phyloP scores from a whole-genome alignment of 371 early-diverging fungal species.

The Blakeslea trispora region DNA sequence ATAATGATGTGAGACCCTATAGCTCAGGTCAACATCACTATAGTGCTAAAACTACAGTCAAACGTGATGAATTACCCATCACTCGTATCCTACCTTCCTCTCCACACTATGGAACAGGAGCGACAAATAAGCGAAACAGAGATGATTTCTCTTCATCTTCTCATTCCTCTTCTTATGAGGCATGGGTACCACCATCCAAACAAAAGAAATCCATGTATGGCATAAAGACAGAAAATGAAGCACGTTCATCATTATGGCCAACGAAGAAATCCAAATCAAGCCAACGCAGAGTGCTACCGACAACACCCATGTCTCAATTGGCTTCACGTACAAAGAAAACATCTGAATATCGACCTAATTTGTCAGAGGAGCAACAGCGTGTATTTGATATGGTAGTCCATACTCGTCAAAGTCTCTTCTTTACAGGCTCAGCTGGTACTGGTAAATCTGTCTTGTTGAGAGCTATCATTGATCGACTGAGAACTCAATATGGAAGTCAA shows the following conservation, averaged over 20 bases:
- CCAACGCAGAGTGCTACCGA: background rate
- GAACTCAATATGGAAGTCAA: constrained; percentile 29
- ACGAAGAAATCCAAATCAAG: background rate
- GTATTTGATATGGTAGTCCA: constrained; percentile 23
- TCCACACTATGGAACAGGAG: background rate
- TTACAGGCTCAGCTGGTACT: constrained; percentile 71
- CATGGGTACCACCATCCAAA: background rate
- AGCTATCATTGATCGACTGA: constrained; percentile 62
- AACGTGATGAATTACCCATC: background rate
- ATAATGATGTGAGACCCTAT: constrained; percentile 23
- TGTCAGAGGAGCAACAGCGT: constrained; percentile 23
- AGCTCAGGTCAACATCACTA: constrained; percentile 10
- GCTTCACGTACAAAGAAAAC: background rate
- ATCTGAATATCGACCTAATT: constrained; percentile 14
- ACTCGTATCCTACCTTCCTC: background rate
- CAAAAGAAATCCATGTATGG: background rate
- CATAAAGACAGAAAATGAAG: background rate
- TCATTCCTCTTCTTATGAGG: background rate
- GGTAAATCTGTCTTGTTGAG: constrained; percentile 79
- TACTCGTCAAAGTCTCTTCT: constrained; percentile 21
- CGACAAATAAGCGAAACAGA: background rate
- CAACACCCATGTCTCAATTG: background rate
- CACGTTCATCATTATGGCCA: background rate
- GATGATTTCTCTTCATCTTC: background rate
- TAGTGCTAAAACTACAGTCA: background rate